Evolutionary conservation across 345 rosid species (phyloP).

Genomic region (Eucalyptus regnans): DNA sequence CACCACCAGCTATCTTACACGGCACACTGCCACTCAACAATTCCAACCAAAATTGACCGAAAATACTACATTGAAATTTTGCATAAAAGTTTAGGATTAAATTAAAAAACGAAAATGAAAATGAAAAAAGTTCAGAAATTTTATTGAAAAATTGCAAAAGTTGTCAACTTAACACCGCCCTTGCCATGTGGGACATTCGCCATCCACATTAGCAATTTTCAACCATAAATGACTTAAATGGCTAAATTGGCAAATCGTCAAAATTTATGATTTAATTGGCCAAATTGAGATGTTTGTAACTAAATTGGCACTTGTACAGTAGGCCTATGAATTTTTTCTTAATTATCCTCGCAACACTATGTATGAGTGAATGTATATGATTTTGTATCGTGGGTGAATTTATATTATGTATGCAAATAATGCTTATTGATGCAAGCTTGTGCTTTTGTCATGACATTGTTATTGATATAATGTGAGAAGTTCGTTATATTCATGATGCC

Average conservation of each 20-base stretch:
- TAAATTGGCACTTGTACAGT: neutral
- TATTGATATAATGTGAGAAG: neutral
- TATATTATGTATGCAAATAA: neutral
- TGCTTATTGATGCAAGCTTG: neutral
- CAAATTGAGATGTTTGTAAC: neutral
- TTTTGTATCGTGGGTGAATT: neutral
- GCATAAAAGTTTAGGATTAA: neutral
- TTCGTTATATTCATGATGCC: neutral
- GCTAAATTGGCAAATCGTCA: no score
- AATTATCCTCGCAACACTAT: neutral
- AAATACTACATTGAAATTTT: neutral
- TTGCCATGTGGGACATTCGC: neutral
- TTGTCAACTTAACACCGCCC: fast-evolving
- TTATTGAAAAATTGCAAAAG: neutral
- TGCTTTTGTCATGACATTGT: neutral
- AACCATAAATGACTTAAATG: neutral
- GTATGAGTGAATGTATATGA: neutral
- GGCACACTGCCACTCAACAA: neutral
- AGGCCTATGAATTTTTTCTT: neutral
- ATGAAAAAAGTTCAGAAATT: no score
- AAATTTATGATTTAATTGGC: neutral
- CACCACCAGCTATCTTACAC: neutral
- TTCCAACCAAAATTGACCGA: neutral
- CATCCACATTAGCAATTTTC: neutral
- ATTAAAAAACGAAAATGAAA: no score